Evolutionary conservation across 228 moss, liverwort and hornwort species (phyloP).

Genomic region (Sphagnum magellanicum): DNA sequence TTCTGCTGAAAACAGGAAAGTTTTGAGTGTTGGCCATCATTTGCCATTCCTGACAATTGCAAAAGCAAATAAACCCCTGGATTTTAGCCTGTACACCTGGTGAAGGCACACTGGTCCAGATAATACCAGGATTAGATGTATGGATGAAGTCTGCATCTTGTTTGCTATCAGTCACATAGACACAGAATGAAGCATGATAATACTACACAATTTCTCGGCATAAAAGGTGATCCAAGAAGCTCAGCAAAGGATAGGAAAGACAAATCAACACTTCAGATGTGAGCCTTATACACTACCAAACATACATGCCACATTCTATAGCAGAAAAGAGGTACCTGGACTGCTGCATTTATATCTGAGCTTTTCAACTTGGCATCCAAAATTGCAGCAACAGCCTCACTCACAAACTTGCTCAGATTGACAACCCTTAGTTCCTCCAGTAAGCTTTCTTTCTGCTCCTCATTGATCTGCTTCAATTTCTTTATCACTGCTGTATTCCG

Average conservation of each 20-base stretch:
- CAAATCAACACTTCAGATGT: too few species aligned
- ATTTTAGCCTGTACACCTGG: not conserved
- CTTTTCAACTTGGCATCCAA: conserved; percentile 93
- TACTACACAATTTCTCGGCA: too few species aligned
- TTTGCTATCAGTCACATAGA: too few species aligned
- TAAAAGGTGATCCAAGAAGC: too few species aligned
- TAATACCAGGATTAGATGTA: too few species aligned
- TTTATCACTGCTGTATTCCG: conserved; percentile 96
- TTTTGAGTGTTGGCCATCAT: not conserved
- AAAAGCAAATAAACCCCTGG: not conserved
- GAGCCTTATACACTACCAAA: too few species aligned
- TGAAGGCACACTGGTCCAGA: too few species aligned
- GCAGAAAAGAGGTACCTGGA: conserved; percentile 50
- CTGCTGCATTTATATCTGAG: conserved; percentile 94
- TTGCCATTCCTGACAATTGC: not conserved
- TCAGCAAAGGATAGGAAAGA: too few species aligned
- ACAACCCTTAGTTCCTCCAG: conserved; percentile 84
- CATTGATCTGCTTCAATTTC: conserved; percentile 96
- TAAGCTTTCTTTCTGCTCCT: conserved; percentile 93
- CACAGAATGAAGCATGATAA: too few species aligned
- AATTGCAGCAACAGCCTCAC: conserved; percentile 95
- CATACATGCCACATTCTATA: too few species aligned
- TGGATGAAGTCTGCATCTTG: too few species aligned
- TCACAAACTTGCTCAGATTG: conserved; percentile 95
- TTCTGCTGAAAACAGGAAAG: too few species aligned